Percentiles rank a stretch among this genome's conserved stretches.
phyloP scores from a whole-genome alignment of 768 basidiomycete genomes.

The Tulasnella sp. region DNA sequence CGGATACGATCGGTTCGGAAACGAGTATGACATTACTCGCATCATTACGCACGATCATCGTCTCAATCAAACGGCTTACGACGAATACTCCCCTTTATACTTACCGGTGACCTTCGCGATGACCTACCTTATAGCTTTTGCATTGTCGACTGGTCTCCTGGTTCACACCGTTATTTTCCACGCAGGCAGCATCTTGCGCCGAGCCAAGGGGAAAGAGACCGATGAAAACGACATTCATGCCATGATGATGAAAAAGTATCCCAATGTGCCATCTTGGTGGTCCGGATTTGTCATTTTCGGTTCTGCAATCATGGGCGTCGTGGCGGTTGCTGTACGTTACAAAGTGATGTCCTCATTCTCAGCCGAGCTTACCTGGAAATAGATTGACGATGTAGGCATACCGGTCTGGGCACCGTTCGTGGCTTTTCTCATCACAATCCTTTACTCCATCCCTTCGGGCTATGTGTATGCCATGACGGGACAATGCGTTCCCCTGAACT shows the following conservation, averaged over 20 bases:
- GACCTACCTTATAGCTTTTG: conserved; percentile 32
- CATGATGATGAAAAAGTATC: conserved; percentile 36
- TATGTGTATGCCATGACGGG: conserved; percentile 33
- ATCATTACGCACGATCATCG: conserved; percentile 25
- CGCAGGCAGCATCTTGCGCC: conserved; percentile 26
- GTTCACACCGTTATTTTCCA: conserved; percentile 34
- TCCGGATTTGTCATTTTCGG: conserved; percentile 29
- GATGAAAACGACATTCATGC: conserved; percentile 33
- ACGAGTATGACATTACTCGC: conserved; percentile 28
- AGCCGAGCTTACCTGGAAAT: too few species aligned
- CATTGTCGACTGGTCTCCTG: conserved; percentile 29
- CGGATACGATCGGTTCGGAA: conserved; percentile 33
- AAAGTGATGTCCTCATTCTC: too few species aligned
- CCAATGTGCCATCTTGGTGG: conserved; percentile 32
- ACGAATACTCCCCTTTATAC: conserved; percentile 36
- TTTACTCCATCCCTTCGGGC: too few species aligned
- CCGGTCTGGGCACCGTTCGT: too few species aligned
- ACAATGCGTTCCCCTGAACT: conserved; percentile 30
- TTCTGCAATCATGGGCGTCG: conserved; percentile 26
- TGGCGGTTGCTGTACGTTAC: conserved; percentile 26
- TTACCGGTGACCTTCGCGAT: conserved; percentile 28
- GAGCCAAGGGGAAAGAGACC: conserved; percentile 27
- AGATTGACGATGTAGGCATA: too few species aligned
- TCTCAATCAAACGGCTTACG: conserved; percentile 32
- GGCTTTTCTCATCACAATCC: too few species aligned